phyloP scores from a whole-genome alignment of 2,329 filamentous ascomycete genomes.

The Stagonosporopsis rhizophila region DNA sequence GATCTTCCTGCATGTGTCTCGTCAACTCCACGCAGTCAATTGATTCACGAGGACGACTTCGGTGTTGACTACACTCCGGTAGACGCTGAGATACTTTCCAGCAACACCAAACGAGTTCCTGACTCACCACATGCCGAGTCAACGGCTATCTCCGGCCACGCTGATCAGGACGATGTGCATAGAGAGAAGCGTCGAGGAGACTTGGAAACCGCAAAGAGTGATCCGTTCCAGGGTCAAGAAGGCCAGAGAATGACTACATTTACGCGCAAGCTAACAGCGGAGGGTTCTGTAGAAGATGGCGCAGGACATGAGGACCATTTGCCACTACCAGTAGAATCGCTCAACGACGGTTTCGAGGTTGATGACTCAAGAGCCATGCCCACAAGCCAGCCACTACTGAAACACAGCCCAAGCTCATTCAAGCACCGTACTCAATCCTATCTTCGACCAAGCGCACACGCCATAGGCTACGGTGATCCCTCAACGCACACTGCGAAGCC shows the following conservation, averaged over 20 bases:
- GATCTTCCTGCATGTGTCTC: constrained; percentile 4
- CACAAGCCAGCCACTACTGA: constrained; percentile 5
- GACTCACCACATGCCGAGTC: constrained; percentile 51
- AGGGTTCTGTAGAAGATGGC: constrained; percentile 5
- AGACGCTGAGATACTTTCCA: constrained; percentile 44
- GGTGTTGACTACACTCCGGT: constrained; percentile 4
- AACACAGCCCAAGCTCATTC: constrained; percentile 8
- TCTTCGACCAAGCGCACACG: background rate
- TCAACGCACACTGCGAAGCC: background rate
- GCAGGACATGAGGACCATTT: background rate
- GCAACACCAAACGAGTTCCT: constrained; percentile 53
- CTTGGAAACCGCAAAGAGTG: constrained; percentile 33
- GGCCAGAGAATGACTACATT: constrained; percentile 30
- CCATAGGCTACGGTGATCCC: background rate
- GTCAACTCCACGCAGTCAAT: constrained; percentile 20
- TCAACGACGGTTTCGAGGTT: constrained; percentile 2
- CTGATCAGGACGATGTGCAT: constrained; percentile 36
- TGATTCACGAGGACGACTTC: constrained; percentile 8
- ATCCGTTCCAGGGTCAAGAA: constrained; percentile 35
- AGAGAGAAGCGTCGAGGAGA: constrained; percentile 38
- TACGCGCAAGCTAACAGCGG: constrained; percentile 36
- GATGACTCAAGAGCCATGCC: background rate
- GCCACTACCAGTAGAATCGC: background rate
- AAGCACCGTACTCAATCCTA: background rate
- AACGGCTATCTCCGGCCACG: constrained; percentile 50